Evolutionary conservation across 2,329 filamentous ascomycete genomes (phyloP).

Genomic region (Epichloe uncinata): DNA sequence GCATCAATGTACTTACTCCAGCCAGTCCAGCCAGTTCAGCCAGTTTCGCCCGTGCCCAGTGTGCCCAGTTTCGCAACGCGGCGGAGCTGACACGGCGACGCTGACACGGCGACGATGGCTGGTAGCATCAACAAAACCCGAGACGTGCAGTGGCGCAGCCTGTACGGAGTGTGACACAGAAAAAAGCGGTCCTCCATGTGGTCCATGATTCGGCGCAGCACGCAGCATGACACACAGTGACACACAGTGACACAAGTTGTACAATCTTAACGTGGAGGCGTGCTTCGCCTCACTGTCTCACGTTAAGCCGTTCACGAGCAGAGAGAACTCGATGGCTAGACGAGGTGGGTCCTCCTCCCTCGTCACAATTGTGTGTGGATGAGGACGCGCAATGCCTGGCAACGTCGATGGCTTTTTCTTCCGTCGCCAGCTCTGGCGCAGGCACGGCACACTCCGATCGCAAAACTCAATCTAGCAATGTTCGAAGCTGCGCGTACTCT

Average conservation of each 20-base stretch:
- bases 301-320: not conserved
- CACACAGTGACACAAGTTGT: too few species aligned
- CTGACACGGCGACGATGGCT: not conserved
- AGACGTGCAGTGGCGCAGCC: constrained; percentile 6
- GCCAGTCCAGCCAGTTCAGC: too few species aligned
- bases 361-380: not conserved
- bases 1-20: not conserved
- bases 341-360: not conserved
- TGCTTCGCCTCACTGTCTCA: not conserved
- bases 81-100: not conserved
- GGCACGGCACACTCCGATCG: too few species aligned
- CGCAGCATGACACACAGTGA: not conserved
- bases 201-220: not conserved
- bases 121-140: not conserved
- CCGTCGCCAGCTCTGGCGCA: too few species aligned
- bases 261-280: not conserved
- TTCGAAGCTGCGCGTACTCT: too few species aligned
- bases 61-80: too few species aligned
- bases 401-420: too few species aligned
- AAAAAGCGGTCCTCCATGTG: not conserved
- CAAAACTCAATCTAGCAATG: too few species aligned
- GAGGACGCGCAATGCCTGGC: constrained; percentile 1
- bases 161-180: not conserved
- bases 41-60: too few species aligned
- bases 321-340: too few species aligned